phyloP scores from a whole-genome alignment of 2,329 filamentous ascomycete genomes.

The Sclerotinia minor region DNA sequence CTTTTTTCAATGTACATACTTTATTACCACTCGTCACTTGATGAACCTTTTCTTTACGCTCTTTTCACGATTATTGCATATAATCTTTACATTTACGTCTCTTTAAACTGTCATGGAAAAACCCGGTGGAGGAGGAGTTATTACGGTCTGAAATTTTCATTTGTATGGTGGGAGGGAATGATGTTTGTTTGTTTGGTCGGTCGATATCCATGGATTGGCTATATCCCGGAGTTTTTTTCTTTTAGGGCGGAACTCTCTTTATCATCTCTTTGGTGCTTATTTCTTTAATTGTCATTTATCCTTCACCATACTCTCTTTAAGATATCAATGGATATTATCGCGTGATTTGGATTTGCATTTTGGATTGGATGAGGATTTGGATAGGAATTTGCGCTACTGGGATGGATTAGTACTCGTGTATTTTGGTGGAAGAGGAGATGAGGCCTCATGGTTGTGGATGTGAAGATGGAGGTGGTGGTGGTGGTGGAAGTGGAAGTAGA shows the following conservation, averaged over 20 bases:
- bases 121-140: conserved; percentile 16
- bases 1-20: conserved; percentile 21
- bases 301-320: not conserved
- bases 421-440: not conserved
- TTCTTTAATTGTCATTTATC: conserved; percentile 13
- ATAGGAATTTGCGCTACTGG: not conserved
- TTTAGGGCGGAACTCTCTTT: conserved; percentile 2
- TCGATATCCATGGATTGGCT: conserved; percentile 21
- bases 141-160: conserved; percentile 13
- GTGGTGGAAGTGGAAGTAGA: too few relatives aligned
- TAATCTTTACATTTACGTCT: conserved; percentile 18
- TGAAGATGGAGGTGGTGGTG: too few relatives aligned
- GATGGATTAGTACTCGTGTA: conserved; percentile 10
- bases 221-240: conserved; percentile 22
- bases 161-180: not conserved
- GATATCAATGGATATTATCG: conserved; percentile 8
- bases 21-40: conserved; percentile 19
- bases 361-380: too few relatives aligned
- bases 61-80: conserved; percentile 22
- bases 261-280: conserved; percentile 3
- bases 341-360: conserved; percentile 3
- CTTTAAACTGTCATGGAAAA: conserved; percentile 6
- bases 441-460: too few relatives aligned
- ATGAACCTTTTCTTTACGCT: conserved; percentile 20
- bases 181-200: conserved; percentile 8